Conservation (phyloP, 2,329 filamentous ascomycete species). For the Cladosporium sp. region DNA sequence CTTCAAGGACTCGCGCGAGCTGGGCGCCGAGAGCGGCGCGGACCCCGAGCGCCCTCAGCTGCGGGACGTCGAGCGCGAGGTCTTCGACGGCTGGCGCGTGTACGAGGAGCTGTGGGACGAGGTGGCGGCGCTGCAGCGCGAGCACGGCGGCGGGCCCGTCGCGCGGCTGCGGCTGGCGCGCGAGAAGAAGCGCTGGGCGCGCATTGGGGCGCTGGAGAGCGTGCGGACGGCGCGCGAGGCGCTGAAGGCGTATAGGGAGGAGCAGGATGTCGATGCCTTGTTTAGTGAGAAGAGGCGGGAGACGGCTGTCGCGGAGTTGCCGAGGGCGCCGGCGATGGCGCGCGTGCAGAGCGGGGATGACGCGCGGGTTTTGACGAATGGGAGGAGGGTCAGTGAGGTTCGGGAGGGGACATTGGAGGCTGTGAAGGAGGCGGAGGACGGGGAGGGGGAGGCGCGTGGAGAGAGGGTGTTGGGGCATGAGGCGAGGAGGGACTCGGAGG, state of each 20-base stretch:
- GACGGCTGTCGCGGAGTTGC: slow-evolving; percentile 22
- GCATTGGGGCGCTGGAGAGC: slow-evolving; percentile 30
- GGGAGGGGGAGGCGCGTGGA: neutral
- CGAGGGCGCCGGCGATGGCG: slow-evolving; percentile 24
- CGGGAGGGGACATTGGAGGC: neutral
- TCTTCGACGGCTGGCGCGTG: slow-evolving; percentile 27
- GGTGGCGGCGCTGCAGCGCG: slow-evolving; percentile 18
- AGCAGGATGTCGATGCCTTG: slow-evolving; percentile 25
- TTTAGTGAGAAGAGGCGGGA: slow-evolving; percentile 24
- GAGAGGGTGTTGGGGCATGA: neutral
- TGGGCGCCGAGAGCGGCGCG: slow-evolving; percentile 15
- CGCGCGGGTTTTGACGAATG: slow-evolving; percentile 13
- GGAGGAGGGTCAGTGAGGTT: slow-evolving; percentile 16
- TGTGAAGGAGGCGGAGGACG: neutral
- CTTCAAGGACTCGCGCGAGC: slow-evolving; percentile 22
- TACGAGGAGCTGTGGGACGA: slow-evolving; percentile 29
- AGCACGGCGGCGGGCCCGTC: slow-evolving; percentile 17
- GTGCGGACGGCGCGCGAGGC: slow-evolving; percentile 26
- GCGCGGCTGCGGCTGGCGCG: slow-evolving; percentile 18
- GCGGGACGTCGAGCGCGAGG: slow-evolving; percentile 15
- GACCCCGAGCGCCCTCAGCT: slow-evolving; percentile 14
- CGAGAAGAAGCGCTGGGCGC: slow-evolving; percentile 26
- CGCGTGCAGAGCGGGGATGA: slow-evolving; percentile 14
- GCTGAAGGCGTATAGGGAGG: slow-evolving; percentile 20
- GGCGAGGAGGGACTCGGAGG: slow-evolving; percentile 4